Percentiles rank a stretch among this genome's conserved stretches.
Evolutionary conservation across 345 rosid species (phyloP).

Genomic region (Salix brachista): DNA sequence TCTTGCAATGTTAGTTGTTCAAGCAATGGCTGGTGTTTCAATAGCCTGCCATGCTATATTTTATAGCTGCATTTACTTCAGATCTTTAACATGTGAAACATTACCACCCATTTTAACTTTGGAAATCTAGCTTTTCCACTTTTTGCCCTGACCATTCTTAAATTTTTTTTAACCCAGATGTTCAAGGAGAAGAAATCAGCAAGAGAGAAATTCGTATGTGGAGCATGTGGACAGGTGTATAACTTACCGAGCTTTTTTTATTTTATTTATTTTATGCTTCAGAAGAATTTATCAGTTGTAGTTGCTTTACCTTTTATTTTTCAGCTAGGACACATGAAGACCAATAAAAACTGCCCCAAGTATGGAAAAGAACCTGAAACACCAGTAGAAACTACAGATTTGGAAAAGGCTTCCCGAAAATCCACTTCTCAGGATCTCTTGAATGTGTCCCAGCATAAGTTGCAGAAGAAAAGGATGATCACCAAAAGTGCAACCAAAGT

Average conservation of each 20-base stretch:
- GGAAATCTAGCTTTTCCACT: neutral
- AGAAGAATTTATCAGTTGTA: slow-evolving; percentile 3
- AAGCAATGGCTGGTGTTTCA: neutral
- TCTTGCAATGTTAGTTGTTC: neutral
- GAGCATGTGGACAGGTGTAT: slow-evolving; percentile 94
- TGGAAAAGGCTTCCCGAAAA: slow-evolving; percentile 57
- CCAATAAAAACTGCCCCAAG: slow-evolving; percentile 95
- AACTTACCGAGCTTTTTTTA: neutral
- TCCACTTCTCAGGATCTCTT: slow-evolving; percentile 48
- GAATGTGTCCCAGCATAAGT: slow-evolving; percentile 51
- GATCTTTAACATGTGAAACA: neutral
- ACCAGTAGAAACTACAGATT: slow-evolving; percentile 45
- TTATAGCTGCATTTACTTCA: neutral
- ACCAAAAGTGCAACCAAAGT: slow-evolving; percentile 44
- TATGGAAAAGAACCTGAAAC: slow-evolving; percentile 77
- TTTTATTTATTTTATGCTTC: neutral
- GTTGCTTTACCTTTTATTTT: slow-evolving; percentile 15
- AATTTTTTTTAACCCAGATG: slow-evolving; percentile 30
- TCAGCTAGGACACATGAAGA: slow-evolving; percentile 99
- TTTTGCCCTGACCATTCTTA: neutral
- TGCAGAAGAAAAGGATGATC: slow-evolving; percentile 51
- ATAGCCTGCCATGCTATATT: neutral
- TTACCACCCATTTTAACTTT: neutral
- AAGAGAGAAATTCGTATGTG: slow-evolving; percentile 87
- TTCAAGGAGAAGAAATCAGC: slow-evolving; percentile 96